Base-by-base conservation (phyloP, 1,284 basidiomycete species). In the Sporisorium scitamineum region DNA sequence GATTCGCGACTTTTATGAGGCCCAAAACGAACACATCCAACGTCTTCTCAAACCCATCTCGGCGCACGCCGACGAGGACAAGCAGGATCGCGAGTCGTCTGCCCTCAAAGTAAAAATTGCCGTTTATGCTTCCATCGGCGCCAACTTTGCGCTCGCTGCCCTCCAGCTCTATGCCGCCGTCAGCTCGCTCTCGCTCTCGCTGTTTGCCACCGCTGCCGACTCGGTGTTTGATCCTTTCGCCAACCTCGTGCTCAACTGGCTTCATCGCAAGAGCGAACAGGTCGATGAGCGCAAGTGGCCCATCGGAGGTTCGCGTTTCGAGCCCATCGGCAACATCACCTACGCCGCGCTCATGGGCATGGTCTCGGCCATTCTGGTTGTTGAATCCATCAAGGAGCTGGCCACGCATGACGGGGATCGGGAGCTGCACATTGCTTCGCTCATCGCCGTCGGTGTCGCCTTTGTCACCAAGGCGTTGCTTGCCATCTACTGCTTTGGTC, bases 191-290 rank as follows among this genome's bases (percentile, higher is more conserved):
- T 96, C 94, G 0, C 88, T 98, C 13, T 94, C 94, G 11, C 89
- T 98, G 54, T 90, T 98, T 65, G 94, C 95, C 24, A 95, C 93
- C 2, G 92, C 90, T 24, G 92, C 95, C 78, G 94, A 97, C 85
- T 91, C 93, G 16, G 90, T 94, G 22, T 96, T 97, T 83, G 95
- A 98, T 83, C 90, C 94, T 50, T 83, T 93, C 57, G 95, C 94
- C 72, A 98, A 97, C 80, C 85, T 96, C 41, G 88, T 97, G 13
- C 89, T 98, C 3, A 92, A 92, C 85, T 90, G 90, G 87, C 88
- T 96, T 1, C 92, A 99, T 86, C 88, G 89, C 70, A 92, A 94
- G 80, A 91, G 94, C 1, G 86, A 85, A 11, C 88, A 83, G 22
- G 89, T 95, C 63, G 94, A 97, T 81, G 80, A 78, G 54, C 92